Base-by-base conservation (phyloP, 2,329 filamentous ascomycete genomes). In the Diaporthe sp. region DNA sequence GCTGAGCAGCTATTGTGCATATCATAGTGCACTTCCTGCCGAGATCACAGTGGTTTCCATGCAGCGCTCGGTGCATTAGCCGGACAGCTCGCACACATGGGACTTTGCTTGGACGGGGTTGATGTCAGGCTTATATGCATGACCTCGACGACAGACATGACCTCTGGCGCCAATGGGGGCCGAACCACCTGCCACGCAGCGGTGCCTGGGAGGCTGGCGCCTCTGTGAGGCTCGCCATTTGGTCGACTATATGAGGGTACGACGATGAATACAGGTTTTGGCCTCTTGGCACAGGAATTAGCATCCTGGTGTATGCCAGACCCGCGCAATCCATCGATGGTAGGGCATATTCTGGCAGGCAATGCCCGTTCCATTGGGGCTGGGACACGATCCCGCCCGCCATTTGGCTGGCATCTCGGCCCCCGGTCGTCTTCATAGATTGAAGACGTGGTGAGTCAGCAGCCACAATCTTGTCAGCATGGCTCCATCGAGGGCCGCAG, bases 111-210 rank as follows among this genome's bases (percentile, higher is more conserved):
- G 47, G 44, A 63, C 42, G 39, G 59, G 39, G 27, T 63, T 44
- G 59, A 17, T 32, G 59, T n/a, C 63, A 53, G 63, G 63, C 63
- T 68, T 68, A 37, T 68, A 68, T 68, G 63, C 30, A 68, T 37
- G 19, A n/a, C 30, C 44, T 25, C 30, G 44, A 68, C 39, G 59
- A 65, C 63, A 37, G 63, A 39, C 63, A 25, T 53, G 19, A 51
- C 44, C 22, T 22, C 53, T 53, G 44, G 63, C 63, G 63, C 44
- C 39, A 50, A 32, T 9, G 44, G 61, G 61, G 58, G 58, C 39
- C 61, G 17, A 66, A 68, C n/a, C 9, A 63, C 58, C 58, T 63
- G 37, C 58, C 58, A 32, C 44, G 30, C 30, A 51, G 61, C 42
- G 50, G 61, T 51, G 13, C 42, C 30, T 37, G 22, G n/a, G 42